phyloP scores from a whole-genome alignment of 768 basidiomycete genomes.

The Tephrocybe sp. region DNA sequence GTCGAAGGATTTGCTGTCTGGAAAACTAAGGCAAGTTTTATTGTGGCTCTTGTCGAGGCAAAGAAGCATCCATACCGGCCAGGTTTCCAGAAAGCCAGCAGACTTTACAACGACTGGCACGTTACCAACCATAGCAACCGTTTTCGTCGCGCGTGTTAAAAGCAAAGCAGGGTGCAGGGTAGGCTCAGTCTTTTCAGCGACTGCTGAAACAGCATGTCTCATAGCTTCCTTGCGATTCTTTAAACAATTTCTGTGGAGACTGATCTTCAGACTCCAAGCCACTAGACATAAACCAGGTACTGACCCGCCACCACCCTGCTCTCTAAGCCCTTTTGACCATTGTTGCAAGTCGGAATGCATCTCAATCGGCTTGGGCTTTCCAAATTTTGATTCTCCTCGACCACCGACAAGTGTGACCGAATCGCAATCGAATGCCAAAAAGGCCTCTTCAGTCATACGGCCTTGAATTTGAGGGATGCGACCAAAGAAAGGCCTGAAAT shows the following conservation, averaged over 20 bases:
- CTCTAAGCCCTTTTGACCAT: constrained; percentile 57
- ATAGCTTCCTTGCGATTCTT: constrained; percentile 42
- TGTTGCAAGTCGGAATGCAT: constrained; percentile 34
- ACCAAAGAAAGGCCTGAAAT: constrained; percentile 49
- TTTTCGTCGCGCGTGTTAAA: background rate
- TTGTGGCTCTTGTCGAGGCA: background rate
- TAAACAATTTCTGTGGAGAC: constrained; percentile 34
- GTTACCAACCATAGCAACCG: no score
- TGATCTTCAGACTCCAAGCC: background rate
- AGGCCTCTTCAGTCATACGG: constrained; percentile 36
- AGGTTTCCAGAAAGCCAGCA: background rate
- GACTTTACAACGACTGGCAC: background rate
- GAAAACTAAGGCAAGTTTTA: constrained; percentile 6
- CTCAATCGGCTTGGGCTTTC: constrained; percentile 47
- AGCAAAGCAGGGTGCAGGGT: background rate
- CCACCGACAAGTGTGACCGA: constrained; percentile 40
- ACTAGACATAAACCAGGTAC: constrained; percentile 17
- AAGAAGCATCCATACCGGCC: constrained; percentile 4
- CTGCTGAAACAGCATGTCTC: constrained; percentile 6
- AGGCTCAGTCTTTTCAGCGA: background rate
- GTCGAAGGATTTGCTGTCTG: constrained; percentile 3
- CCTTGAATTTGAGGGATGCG: constrained; percentile 45
- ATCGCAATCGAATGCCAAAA: constrained; percentile 55
- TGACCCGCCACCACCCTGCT: constrained; percentile 61
- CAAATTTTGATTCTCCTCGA: constrained; percentile 44